Evolutionary conservation across 2,329 filamentous ascomycete species (phyloP), one percentile per base, ranked within the genome.

Genomic region (Chalara sp.): DNA sequence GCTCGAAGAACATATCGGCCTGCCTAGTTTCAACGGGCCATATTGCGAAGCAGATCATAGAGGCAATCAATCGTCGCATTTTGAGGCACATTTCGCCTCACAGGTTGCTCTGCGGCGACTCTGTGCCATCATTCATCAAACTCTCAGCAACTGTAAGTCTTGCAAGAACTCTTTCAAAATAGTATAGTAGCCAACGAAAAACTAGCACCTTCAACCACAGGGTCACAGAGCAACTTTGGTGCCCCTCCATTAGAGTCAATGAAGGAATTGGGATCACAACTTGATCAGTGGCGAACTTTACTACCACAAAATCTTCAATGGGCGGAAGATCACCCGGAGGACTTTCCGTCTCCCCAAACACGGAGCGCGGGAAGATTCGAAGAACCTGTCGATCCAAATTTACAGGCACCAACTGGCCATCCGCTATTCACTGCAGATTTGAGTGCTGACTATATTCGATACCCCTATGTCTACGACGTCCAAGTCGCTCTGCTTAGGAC

Each of bases 71-170:
- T 64, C 69, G 7, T 75, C 76, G 1, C 73, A 80, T 53, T 79
- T 77, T 51, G 74, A 79, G 54, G 75, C 80, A 52, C 73, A 83
- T 57, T 83, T 81, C 61, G 72, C 77, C 2, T 80, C 80, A 0
- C 79, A 83, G 58, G 76, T 84, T 44, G 75, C 78, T 8, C 68
- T 84, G 13, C 70, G 76, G 21, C 69, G 75, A 29, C 65, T 83
- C 3, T 75, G 76, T 37, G 70, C 73, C 1, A 71, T 75, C 28
- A 75, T 81, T 13, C 75, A 83, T 60, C 67, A 68, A 42, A 68
- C 70, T 3, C 70, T 83, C 31, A 74, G 69, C 52, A 73, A 75
- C 55, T 70, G 79, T 81, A 65, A 66, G 76, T 35, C 10, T 2
- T 5, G 13, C 21, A 21, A 21, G 21, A 21, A 21, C 21, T 21